Conservation (phyloP, 768 basidiomycete genomes). For the Lactifluus piperatus region DNA sequence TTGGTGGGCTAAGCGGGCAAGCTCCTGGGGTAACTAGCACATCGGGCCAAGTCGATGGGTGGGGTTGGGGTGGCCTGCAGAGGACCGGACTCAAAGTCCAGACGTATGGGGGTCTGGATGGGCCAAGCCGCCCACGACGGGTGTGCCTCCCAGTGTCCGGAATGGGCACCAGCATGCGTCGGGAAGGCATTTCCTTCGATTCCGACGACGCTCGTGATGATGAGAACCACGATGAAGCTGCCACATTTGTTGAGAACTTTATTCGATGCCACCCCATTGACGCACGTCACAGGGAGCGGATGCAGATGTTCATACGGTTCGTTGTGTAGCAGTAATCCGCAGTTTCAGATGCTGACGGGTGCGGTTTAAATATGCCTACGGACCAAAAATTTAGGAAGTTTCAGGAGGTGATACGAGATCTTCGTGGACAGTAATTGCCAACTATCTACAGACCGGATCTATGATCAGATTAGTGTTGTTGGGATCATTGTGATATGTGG, state of each 20-base stretch:
- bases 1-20: background rate
- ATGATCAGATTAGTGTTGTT: background rate
- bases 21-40: background rate
- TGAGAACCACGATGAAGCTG: slow-evolving; percentile 17
- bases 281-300: slow-evolving; percentile 32
- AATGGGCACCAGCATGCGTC: slow-evolving; percentile 7
- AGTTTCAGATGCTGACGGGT: background rate
- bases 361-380: slow-evolving; percentile 39
- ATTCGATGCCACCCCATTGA: slow-evolving; percentile 34
- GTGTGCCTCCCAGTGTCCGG: background rate
- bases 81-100: slow-evolving; percentile 14
- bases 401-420: slow-evolving; percentile 36
- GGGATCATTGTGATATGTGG: background rate
- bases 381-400: slow-evolving; percentile 46
- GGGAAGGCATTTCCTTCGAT: background rate
- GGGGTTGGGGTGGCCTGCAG: slow-evolving; percentile 15
- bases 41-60: slow-evolving; percentile 1
- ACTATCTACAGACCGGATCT: background rate
- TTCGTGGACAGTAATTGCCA: slow-evolving; percentile 25
- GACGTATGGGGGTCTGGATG: slow-evolving; percentile 12
- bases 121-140: background rate
- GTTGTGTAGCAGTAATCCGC: slow-evolving; percentile 13
- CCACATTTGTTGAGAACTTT: slow-evolving; percentile 39
- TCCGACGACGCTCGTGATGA: background rate
- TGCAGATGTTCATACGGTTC: slow-evolving; percentile 44